Percentiles rank a stretch among this genome's conserved stretches.
Evolutionary conservation across 2,329 filamentous ascomycete genomes (phyloP).

Genomic region (Trichoderma sp.): DNA sequence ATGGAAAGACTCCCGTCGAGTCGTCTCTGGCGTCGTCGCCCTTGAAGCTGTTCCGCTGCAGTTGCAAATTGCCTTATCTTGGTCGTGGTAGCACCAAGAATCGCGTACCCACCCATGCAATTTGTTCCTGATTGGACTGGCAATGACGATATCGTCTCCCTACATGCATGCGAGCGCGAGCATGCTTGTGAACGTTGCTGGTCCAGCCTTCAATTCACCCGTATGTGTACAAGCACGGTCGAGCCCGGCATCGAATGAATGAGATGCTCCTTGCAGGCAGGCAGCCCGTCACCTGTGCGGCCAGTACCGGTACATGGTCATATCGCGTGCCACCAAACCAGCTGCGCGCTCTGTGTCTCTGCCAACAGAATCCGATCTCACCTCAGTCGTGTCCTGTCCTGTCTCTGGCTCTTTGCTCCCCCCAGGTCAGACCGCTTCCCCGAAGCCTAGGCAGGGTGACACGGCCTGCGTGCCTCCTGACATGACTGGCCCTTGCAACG

Average conservation of each 20-base stretch:
- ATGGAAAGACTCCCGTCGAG: neutral
- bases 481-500: conserved; percentile 22
- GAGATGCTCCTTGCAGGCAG: no score
- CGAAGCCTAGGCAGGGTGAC: conserved; percentile 26
- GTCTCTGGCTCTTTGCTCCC: neutral
- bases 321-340: conserved; percentile 3
- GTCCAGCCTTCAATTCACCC: no score
- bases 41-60: conserved; percentile 6
- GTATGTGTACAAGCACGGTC: no score
- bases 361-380: conserved; percentile 19
- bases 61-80: conserved; percentile 17
- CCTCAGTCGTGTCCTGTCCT: neutral
- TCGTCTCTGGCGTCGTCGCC: neutral
- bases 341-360: neutral
- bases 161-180: neutral
- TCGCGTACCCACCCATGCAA: neutral
- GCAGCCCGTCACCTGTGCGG: neutral
- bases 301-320: neutral
- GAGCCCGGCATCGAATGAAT: no score
- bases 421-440: conserved; percentile 29
- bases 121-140: conserved; percentile 6
- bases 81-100: neutral
- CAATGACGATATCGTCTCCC: conserved; percentile 3
- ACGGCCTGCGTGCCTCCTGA: conserved; percentile 28
- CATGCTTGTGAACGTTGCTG: no score